Percentiles rank a stretch among this genome's conserved stretches.
Evolutionary conservation across 306 rosid species (phyloP).

Genomic region (Rosa persica): DNA sequence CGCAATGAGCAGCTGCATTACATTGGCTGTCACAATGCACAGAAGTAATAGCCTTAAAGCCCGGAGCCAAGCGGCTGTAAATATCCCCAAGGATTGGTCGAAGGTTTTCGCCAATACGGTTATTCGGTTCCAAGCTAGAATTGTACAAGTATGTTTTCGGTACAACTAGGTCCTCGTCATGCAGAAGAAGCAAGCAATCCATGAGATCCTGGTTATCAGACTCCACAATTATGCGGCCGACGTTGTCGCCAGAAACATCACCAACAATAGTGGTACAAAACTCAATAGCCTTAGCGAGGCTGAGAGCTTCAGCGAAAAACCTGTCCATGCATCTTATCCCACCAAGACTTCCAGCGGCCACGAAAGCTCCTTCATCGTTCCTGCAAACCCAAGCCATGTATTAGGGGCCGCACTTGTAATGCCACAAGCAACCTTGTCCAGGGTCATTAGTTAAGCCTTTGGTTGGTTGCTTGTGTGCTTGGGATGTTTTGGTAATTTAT

Average conservation of each 20-base stretch:
- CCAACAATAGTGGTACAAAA: not conserved
- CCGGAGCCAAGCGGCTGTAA: not conserved
- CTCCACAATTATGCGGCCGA: not conserved
- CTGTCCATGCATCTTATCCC: constrained; percentile 10
- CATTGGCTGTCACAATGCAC: not conserved
- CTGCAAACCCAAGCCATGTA: constrained; percentile 6
- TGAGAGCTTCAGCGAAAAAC: not conserved
- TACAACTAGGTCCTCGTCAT: not conserved
- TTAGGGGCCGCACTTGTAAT: too few species aligned
- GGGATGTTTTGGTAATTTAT: too few species aligned
- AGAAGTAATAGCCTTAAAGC: not conserved
- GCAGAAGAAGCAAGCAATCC: constrained; percentile 1
- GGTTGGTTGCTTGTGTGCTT: too few species aligned
- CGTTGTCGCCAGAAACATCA: not conserved
- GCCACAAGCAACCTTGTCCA: too few species aligned
- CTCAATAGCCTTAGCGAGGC: not conserved
- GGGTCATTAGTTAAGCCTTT: too few species aligned
- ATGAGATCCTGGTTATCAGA: constrained; percentile 6
- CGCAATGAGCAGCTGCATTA: not conserved
- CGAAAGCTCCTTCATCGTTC: not conserved
- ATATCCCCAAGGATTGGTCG: not conserved
- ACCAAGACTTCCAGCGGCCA: not conserved
- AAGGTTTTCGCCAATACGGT: not conserved
- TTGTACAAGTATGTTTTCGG: not conserved
- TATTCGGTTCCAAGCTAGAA: not conserved